Conservation (phyloP, 2,329 filamentous ascomycete genomes). For the Hypoxylon sp. region DNA sequence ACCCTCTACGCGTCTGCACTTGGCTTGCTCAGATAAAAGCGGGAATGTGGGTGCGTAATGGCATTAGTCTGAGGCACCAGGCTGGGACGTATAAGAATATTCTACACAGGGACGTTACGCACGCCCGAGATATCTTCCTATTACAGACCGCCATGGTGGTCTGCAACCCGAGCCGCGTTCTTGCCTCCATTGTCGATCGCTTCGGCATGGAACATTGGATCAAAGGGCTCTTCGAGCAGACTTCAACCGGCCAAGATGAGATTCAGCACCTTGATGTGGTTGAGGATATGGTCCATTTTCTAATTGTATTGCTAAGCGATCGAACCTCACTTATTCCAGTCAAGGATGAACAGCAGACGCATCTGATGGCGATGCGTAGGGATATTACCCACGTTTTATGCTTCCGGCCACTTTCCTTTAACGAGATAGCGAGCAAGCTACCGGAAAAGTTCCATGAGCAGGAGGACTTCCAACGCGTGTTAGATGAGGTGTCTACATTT, state of each 20-base stretch:
- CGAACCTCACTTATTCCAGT: constrained; percentile 82
- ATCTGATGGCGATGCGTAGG: constrained; percentile 81
- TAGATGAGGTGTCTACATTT: constrained; percentile 91
- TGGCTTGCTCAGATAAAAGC: constrained; percentile 99
- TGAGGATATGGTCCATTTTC: constrained; percentile 94
- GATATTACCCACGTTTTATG: constrained; percentile 95
- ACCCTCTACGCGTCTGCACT: constrained; percentile 90
- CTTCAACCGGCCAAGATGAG: constrained; percentile 84
- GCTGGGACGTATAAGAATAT: constrained; percentile 94
- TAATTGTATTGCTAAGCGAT: constrained; percentile 92
- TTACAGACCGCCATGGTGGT: constrained; percentile 91
- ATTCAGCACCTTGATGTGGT: constrained; percentile 90
- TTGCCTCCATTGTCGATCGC: constrained; percentile 91
- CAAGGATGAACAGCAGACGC: constrained; percentile 75
- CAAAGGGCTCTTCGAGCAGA: constrained; percentile 81
- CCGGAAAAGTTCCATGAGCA: constrained; percentile 92
- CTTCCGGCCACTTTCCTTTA: constrained; percentile 96
- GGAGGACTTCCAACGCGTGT: constrained; percentile 86
- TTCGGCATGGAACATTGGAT: constrained; percentile 93
- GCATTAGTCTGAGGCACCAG: constrained; percentile 94
- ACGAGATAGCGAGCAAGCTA: constrained; percentile 87
- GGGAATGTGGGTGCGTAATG: constrained; percentile 98
- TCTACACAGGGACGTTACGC: constrained; percentile 89
- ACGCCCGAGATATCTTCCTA: constrained; percentile 95
- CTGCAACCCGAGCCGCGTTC: constrained; percentile 84